A percentile compares a stretch with the other conserved stretches of the same genome.
These are phyloP conservation scores for Nidularia pulvinata DNA, from an alignment of 768 basidiomycete species.

Conservation along the genomic window DNA sequence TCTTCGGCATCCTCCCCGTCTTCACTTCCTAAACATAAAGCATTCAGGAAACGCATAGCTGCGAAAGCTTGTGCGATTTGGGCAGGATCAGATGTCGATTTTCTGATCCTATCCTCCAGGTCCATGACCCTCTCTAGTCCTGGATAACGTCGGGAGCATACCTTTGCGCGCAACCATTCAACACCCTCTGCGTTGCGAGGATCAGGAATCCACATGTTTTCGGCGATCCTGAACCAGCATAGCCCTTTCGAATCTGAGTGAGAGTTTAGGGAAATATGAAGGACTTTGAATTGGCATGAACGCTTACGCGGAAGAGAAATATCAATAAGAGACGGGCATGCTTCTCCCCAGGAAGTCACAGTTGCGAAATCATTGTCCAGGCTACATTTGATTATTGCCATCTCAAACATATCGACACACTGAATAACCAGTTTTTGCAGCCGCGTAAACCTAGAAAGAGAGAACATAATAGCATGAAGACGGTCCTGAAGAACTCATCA, in stretches of 20 bases:
- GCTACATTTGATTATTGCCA: conserved; percentile 18
- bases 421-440: conserved; percentile 26
- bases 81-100: not conserved
- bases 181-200: conserved; percentile 13
- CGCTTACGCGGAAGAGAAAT: conserved; percentile 33
- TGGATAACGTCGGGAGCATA: conserved; percentile 15
- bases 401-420: conserved; percentile 28
- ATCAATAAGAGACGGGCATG: conserved; percentile 29
- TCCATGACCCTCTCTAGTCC: conserved; percentile 16
- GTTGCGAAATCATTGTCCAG: conserved; percentile 32
- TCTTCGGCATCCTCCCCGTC: too few relatives aligned
- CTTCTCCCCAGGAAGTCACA: conserved; percentile 32
- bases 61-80: too few relatives aligned
- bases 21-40: too few relatives aligned
- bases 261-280: not conserved
- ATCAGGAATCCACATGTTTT: conserved; percentile 21
- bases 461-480: conserved; percentile 12
- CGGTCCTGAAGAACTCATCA: not conserved
- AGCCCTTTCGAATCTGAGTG: conserved; percentile 17
- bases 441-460: conserved; percentile 25
- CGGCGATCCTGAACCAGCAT: conserved; percentile 16
- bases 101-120: not conserved
- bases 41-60: too few relatives aligned
- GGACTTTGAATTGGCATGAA: not conserved
- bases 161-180: conserved; percentile 17